These are phyloP conservation scores for Golubevia pallescens DNA, from an alignment of 1,284 basidiomycete species.

Conservation along the genomic window DNA sequence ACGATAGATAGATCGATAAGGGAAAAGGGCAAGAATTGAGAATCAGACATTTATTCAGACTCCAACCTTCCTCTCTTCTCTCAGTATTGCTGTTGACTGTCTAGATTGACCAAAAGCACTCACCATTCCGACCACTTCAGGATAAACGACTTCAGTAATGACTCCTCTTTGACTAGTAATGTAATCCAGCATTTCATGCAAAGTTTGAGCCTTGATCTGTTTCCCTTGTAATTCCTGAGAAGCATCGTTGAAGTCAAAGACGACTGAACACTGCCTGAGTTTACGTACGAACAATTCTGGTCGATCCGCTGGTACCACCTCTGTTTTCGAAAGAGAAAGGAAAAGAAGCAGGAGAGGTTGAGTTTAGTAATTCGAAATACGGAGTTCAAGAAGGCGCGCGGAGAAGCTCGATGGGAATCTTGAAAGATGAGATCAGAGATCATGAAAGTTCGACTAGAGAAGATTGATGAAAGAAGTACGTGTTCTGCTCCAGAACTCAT, in stretches of 20 bases:
- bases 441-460: too few species aligned
- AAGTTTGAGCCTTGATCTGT: conserved; percentile 95
- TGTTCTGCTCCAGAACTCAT: too few species aligned
- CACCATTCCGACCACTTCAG: conserved; percentile 98
- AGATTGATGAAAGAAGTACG: too few species aligned
- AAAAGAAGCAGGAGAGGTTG: too few species aligned
- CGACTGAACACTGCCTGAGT: conserved; percentile 90
- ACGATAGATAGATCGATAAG: not conserved
- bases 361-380: too few species aligned
- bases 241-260: conserved; percentile 99
- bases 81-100: too few species aligned
- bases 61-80: too few species aligned
- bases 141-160: conserved; percentile 97
- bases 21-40: conserved; percentile 7
- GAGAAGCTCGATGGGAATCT: too few species aligned
- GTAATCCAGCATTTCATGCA: conserved; percentile 99
- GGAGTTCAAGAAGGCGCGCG: too few species aligned
- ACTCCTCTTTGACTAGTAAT: conserved; percentile 95
- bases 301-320: conserved; percentile 86
- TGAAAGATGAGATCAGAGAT: too few species aligned
- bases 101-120: too few species aligned
- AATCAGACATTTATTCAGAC: not conserved
- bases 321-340: conserved; percentile 67
- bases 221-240: conserved; percentile 94
- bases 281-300: conserved; percentile 92